Percentiles rank a stretch among this genome's conserved stretches.
These are phyloP conservation scores for Talaromyces albobiverticillius DNA, from an alignment of 2,329 filamentous ascomycete genomes.

Conservation along the genomic window DNA sequence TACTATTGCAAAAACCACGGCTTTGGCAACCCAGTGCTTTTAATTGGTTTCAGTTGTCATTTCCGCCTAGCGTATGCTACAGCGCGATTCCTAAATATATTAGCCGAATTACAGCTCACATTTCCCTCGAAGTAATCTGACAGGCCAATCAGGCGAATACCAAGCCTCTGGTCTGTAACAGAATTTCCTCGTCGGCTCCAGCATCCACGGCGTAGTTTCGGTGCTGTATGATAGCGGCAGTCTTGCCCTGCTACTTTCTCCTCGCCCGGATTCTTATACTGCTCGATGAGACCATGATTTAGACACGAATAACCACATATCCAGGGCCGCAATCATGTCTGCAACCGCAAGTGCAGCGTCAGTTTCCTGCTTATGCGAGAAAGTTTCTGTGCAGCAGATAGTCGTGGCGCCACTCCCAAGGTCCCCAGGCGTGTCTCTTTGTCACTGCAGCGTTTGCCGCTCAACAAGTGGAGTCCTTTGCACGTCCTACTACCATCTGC, in stretches of 20 bases:
- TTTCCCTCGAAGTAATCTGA: neutral
- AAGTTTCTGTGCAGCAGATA: slow-evolving; percentile 22
- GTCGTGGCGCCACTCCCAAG: slow-evolving; percentile 18
- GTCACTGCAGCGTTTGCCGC: slow-evolving; percentile 54
- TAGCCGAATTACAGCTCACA: neutral
- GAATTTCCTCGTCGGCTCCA: neutral
- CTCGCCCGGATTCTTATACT: neutral
- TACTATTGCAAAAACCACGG: neutral
- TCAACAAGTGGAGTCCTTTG: slow-evolving; percentile 47
- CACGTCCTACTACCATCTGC: slow-evolving; percentile 43
- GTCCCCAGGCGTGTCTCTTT: slow-evolving; percentile 35
- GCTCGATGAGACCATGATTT: no score
- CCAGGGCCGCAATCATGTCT: slow-evolving; percentile 4
- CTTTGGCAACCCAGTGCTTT: neutral
- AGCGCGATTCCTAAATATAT: neutral
- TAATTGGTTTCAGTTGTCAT: neutral
- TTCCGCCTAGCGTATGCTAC: neutral
- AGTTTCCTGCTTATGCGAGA: slow-evolving; percentile 31
- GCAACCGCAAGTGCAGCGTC: neutral
- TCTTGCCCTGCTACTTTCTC: no score
- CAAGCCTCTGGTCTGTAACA: neutral
- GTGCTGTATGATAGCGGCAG: neutral
- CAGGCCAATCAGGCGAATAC: neutral
- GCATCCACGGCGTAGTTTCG: neutral
- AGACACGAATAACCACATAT: no score